Conservation (phyloP, 2,329 filamentous ascomycete species). For the Ascochyta pisi region DNA sequence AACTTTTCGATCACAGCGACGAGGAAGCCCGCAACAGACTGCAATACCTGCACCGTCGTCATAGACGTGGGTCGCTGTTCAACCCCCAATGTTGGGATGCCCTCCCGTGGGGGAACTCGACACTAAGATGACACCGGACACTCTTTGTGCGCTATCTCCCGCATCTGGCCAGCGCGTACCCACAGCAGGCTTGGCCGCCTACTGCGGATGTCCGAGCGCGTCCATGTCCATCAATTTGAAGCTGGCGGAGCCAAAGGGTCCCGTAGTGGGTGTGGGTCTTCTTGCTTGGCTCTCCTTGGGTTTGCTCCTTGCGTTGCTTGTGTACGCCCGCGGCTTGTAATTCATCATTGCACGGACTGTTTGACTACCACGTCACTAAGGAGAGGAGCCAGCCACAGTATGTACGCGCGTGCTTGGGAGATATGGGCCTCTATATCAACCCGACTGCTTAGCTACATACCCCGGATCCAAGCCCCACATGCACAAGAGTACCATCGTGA, state of each 20-base stretch:
- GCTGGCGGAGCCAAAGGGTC: slow-evolving; percentile 37
- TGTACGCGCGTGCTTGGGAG: slow-evolving; percentile 38
- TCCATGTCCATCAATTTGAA: slow-evolving; percentile 34
- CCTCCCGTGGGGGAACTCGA: slow-evolving; percentile 19
- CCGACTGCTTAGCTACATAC: slow-evolving; percentile 22
- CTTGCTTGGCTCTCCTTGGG: slow-evolving; percentile 43
- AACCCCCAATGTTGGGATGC: slow-evolving; percentile 6
- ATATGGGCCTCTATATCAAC: slow-evolving; percentile 34
- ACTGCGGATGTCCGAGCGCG: slow-evolving; percentile 26
- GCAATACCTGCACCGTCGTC: slow-evolving; percentile 1
- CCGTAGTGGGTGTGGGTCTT: slow-evolving; percentile 33
- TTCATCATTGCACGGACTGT: slow-evolving; percentile 39
- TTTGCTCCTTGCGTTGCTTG: slow-evolving; percentile 48
- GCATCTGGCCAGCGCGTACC: slow-evolving; percentile 22
- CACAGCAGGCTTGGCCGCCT: slow-evolving; percentile 26
- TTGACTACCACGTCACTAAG: slow-evolving; percentile 47
- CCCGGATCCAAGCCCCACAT: slow-evolving; percentile 25
- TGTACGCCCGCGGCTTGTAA: slow-evolving; percentile 36
- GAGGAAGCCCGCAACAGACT: neutral
- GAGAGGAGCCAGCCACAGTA: slow-evolving; percentile 33
- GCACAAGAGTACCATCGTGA: slow-evolving; percentile 25
- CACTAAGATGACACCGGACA: slow-evolving; percentile 26
- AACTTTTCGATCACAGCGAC: slow-evolving; percentile 3
- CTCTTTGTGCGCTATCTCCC: slow-evolving; percentile 22
- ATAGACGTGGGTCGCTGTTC: slow-evolving; percentile 13